phyloP scores from a whole-genome alignment of 768 basidiomycete species.

The Coprinellus aureogranulatus region DNA sequence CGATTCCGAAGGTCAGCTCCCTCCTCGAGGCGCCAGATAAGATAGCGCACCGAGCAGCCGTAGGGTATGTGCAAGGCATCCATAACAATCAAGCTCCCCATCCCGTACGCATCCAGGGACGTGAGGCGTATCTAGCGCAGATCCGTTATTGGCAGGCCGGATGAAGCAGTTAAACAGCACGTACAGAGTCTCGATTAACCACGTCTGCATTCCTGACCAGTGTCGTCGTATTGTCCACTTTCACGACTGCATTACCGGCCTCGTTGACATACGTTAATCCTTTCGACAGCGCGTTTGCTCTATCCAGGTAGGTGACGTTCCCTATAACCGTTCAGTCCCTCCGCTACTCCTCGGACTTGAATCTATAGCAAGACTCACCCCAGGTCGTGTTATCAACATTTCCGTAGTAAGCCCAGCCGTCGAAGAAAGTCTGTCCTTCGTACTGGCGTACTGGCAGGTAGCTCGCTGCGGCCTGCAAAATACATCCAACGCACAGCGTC shows the following conservation, averaged over 20 bases:
- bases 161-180: slow-evolving; percentile 16
- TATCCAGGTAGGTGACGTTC: slow-evolving; percentile 59
- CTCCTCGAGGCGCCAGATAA: neutral
- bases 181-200: slow-evolving; percentile 47
- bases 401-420: slow-evolving; percentile 55
- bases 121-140: slow-evolving; percentile 42
- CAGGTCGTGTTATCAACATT: slow-evolving; percentile 46
- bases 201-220: slow-evolving; percentile 34
- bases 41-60: slow-evolving; percentile 47
- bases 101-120: slow-evolving; percentile 38
- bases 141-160: neutral
- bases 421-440: slow-evolving; percentile 50
- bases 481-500: neutral
- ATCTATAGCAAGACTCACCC: slow-evolving; percentile 27
- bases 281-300: slow-evolving; percentile 43
- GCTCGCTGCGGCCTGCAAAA: neutral
- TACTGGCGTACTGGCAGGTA: slow-evolving; percentile 44
- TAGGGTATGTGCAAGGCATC: slow-evolving; percentile 49
- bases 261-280: slow-evolving; percentile 58
- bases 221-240: slow-evolving; percentile 65
- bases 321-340: slow-evolving; percentile 33
- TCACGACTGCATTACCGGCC: slow-evolving; percentile 65
- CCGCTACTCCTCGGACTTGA: neutral
- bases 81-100: slow-evolving; percentile 44
- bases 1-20: neutral